A percentile compares a stretch with the other conserved stretches of the same genome.
These are phyloP conservation scores for Peltaster fructicola DNA, from an alignment of 2,329 filamentous ascomycete species.

Conservation along the genomic window DNA sequence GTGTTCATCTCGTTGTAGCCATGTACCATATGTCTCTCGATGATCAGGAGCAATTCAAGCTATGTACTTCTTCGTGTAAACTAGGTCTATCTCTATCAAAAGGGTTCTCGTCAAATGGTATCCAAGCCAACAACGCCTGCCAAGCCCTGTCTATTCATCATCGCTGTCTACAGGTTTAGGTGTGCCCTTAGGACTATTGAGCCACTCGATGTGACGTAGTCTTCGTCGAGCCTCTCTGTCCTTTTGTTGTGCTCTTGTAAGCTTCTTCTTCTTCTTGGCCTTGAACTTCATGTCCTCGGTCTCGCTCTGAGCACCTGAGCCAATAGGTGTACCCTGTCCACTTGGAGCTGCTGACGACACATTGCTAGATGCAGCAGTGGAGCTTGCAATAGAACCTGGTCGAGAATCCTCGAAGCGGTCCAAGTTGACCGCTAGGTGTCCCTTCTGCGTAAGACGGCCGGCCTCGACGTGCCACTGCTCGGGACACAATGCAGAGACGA, in stretches of 20 bases:
- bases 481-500: constrained; percentile 83
- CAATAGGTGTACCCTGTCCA: constrained; percentile 17
- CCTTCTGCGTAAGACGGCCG: constrained; percentile 72
- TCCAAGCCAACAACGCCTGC: too few species aligned
- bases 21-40: too few species aligned
- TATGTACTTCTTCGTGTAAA: too few species aligned
- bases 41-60: too few species aligned
- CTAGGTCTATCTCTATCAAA: too few species aligned
- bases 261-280: constrained; percentile 93
- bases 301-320: constrained; percentile 48
- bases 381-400: constrained; percentile 47
- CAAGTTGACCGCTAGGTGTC: constrained; percentile 51
- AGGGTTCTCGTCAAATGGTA: too few species aligned
- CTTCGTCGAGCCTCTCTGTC: constrained; percentile 76
- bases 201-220: constrained; percentile 61
- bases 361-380: constrained; percentile 36
- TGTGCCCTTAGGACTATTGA: constrained; percentile 58
- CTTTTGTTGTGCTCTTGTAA: constrained; percentile 92
- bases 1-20: too few species aligned
- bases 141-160: too few species aligned
- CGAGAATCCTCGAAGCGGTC: constrained; percentile 78
- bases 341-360: constrained; percentile 15
- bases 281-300: constrained; percentile 69
- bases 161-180: constrained; percentile 62
- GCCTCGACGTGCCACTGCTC: constrained; percentile 93